phyloP scores from a whole-genome alignment of 2,329 filamentous ascomycete genomes.

The Fusarium sp. region DNA sequence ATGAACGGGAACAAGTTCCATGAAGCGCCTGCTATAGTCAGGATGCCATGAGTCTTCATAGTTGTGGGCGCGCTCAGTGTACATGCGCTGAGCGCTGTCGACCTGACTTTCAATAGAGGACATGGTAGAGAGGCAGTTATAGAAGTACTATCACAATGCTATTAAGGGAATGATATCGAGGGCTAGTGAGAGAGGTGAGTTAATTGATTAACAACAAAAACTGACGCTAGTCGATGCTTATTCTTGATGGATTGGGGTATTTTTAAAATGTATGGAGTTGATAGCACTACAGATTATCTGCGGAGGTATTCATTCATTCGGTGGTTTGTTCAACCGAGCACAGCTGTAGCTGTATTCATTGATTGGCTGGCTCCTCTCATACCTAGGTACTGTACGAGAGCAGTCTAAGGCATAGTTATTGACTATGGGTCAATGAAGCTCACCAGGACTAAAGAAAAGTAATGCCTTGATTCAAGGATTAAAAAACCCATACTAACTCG shows the following conservation, averaged over 20 bases:
- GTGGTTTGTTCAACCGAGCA: slow-evolving; percentile 5
- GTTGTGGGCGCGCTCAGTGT: slow-evolving; percentile 45
- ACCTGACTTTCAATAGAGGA: slow-evolving; percentile 14
- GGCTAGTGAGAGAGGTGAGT: background rate
- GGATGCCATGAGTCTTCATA: slow-evolving; percentile 53
- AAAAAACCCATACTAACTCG: background rate
- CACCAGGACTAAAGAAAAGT: background rate
- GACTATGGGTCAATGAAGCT: background rate
- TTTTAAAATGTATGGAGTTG: no score
- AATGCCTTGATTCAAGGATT: background rate
- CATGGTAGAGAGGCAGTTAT: slow-evolving; percentile 4
- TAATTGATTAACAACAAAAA: background rate
- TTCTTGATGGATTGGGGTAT: background rate
- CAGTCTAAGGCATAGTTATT: background rate
- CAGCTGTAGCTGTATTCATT: background rate
- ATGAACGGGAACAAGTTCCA: slow-evolving; percentile 40
- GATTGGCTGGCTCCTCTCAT: slow-evolving; percentile 4
- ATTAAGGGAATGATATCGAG: background rate
- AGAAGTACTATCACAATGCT: background rate
- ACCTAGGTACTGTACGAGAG: background rate
- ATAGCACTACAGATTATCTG: no score
- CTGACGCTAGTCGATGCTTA: background rate
- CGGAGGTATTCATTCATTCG: background rate
- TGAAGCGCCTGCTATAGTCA: slow-evolving; percentile 47
- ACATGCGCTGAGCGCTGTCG: slow-evolving; percentile 46